These are phyloP conservation scores for Naganishia vaughanmartiniae DNA, from an alignment of 768 basidiomycete genomes.

Conservation along the genomic window DNA sequence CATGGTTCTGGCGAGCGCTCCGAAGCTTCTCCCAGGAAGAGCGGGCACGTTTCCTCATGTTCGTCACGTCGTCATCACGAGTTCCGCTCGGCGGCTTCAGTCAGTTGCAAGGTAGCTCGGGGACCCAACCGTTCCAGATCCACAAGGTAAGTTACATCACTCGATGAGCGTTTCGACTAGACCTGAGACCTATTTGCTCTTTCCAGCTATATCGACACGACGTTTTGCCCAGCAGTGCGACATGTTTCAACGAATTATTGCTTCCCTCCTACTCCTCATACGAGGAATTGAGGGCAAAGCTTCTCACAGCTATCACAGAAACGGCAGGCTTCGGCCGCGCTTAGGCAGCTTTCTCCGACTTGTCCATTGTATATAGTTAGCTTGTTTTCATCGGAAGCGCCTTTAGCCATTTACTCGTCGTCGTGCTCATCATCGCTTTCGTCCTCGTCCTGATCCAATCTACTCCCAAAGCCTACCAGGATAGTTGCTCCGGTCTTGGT, in stretches of 20 bases:
- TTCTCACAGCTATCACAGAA: constrained; percentile 89
- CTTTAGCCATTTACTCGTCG: too few species aligned
- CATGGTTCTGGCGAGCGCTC: constrained; percentile 99
- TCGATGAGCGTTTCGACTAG: constrained; percentile 67
- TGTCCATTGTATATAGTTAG: too few species aligned
- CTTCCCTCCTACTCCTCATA: constrained; percentile 92
- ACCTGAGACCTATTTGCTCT: constrained; percentile 5
- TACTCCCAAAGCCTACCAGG: too few species aligned
- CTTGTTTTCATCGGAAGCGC: too few species aligned
- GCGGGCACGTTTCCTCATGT: constrained; percentile 92
- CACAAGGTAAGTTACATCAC: constrained; percentile 82
- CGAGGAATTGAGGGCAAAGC: constrained; percentile 87
- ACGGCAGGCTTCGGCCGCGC: constrained; percentile 79
- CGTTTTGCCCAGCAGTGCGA: constrained; percentile 34
- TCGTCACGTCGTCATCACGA: constrained; percentile 84
- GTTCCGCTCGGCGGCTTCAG: constrained; percentile 93
- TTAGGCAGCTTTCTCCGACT: not conserved
- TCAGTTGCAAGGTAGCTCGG: constrained; percentile 70
- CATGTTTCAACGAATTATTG: constrained; percentile 50
- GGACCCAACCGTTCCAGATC: constrained; percentile 90
- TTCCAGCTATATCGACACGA: constrained; percentile 30
- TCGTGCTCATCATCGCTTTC: too few species aligned
- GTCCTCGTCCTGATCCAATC: too few species aligned
- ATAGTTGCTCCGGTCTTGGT: too few species aligned
- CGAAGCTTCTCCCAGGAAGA: constrained; percentile 97